phyloP scores from a whole-genome alignment of 495 filamentous ascomycete species.

The Lindgomyces ingoldianus region DNA sequence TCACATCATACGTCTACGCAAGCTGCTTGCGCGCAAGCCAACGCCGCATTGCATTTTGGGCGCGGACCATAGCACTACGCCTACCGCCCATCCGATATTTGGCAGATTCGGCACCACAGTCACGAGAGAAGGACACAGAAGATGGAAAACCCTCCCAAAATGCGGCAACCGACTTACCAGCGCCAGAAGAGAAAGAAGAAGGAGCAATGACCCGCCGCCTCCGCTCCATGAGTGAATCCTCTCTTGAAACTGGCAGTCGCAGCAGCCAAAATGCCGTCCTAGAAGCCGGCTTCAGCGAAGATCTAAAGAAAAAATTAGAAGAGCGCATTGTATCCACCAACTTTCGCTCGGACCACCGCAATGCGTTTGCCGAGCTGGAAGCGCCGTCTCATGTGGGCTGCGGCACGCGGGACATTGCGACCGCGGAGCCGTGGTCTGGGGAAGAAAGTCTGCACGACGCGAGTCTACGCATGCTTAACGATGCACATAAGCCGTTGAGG shows the following conservation, averaged over 20 bases:
- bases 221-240: slow-evolving; percentile 77
- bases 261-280: slow-evolving; percentile 73
- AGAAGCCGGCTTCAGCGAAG: slow-evolving; percentile 84
- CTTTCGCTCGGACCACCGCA: slow-evolving; percentile 69
- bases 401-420: slow-evolving; percentile 71
- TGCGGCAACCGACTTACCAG: background rate
- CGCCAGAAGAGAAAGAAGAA: slow-evolving; percentile 20
- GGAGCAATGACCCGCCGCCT: slow-evolving; percentile 75
- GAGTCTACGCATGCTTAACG: slow-evolving; percentile 83
- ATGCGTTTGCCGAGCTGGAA: slow-evolving; percentile 66
- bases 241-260: slow-evolving; percentile 68
- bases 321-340: slow-evolving; percentile 69
- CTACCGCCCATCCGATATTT: slow-evolving; percentile 2
- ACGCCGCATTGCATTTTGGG: background rate
- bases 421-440: slow-evolving; percentile 75
- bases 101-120: slow-evolving; percentile 16
- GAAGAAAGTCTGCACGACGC: slow-evolving; percentile 71
- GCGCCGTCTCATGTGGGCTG: slow-evolving; percentile 66
- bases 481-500: slow-evolving; percentile 73
- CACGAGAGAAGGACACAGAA: slow-evolving; percentile 11
- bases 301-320: slow-evolving; percentile 73
- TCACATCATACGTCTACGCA: slow-evolving; percentile 34
- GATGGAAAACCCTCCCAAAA: background rate
- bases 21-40: slow-evolving; percentile 39
- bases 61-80: slow-evolving; percentile 2